These are phyloP conservation scores for Zygnema cylindricum DNA, from an alignment of 139 green algal species.

Conservation along the genomic window DNA sequence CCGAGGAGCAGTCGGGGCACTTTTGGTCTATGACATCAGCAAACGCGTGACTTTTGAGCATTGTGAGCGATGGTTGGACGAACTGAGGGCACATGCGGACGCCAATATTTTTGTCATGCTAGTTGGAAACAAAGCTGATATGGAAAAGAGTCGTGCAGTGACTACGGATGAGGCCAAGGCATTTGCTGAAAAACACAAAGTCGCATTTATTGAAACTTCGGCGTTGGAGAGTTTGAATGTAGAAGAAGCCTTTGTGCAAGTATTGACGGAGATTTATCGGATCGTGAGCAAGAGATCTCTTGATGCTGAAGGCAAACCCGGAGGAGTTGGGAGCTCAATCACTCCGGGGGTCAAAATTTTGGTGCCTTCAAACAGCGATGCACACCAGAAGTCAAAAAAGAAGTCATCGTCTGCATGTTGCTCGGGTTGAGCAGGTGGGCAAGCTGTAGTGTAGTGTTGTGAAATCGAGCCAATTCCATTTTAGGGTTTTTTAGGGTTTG, in stretches of 20 bases:
- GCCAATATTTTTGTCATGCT: constrained; percentile 58
- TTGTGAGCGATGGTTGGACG: constrained; percentile 93
- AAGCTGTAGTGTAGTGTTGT: too few relatives aligned
- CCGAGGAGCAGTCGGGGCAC: constrained; percentile 89
- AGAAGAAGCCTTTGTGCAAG: constrained; percentile 49
- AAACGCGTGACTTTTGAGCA: constrained; percentile 93
- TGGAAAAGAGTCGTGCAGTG: constrained; percentile 34
- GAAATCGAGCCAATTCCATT: too few relatives aligned
- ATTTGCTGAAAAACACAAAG: constrained; percentile 44
- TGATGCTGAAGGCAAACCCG: constrained; percentile 4
- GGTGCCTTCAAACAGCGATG: constrained; percentile 8
- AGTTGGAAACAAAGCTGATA: constrained; percentile 51
- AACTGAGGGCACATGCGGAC: constrained; percentile 73
- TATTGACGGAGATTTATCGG: constrained; percentile 59
- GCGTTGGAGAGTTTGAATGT: constrained; percentile 52
- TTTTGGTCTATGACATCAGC: constrained; percentile 95
- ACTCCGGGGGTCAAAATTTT: constrained; percentile 48
- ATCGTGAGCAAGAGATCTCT: constrained; percentile 41
- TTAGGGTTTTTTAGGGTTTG: too few relatives aligned
- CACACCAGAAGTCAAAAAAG: background rate
- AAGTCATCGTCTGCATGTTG: background rate
- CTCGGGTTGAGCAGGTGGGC: too few relatives aligned
- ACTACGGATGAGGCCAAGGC: constrained; percentile 41
- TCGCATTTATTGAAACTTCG: constrained; percentile 59
- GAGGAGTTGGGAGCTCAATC: constrained; percentile 11